Conservation (phyloP, 1,284 basidiomycete species). For the Ustilago crameri region DNA sequence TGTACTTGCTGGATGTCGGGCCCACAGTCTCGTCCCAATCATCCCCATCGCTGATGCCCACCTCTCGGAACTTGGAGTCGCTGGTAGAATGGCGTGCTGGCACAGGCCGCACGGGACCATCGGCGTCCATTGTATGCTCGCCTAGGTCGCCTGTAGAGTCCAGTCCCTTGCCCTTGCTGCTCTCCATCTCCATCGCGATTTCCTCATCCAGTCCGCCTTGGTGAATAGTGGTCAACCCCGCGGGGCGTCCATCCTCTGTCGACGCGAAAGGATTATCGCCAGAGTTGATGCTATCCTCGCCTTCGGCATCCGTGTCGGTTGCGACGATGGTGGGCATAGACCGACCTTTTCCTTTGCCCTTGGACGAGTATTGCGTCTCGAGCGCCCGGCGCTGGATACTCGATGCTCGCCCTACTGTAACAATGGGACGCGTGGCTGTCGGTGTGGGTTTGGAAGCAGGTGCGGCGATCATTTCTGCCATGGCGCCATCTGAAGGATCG, state of each 20-base stretch:
- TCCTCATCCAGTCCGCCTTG: constrained; percentile 45
- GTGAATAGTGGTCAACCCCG: constrained; percentile 36
- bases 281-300: constrained; percentile 9
- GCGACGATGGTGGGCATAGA: constrained; percentile 53
- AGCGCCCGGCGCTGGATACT: constrained; percentile 41
- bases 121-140: constrained; percentile 21
- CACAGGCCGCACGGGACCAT: constrained; percentile 1
- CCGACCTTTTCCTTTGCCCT: constrained; percentile 39
- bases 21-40: constrained; percentile 38
- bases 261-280: constrained; percentile 28
- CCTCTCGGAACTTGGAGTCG: constrained; percentile 51
- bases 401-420: constrained; percentile 52
- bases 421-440: constrained; percentile 47
- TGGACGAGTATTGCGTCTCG: constrained; percentile 24
- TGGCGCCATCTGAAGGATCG: constrained; percentile 27
- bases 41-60: constrained; percentile 43
- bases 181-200: constrained; percentile 37
- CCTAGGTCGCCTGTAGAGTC: constrained; percentile 29
- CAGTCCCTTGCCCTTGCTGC: constrained; percentile 8
- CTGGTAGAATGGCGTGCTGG: constrained; percentile 35
- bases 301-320: constrained; percentile 50
- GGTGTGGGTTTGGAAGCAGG: constrained; percentile 37
- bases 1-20: constrained; percentile 1
- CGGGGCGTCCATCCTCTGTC: constrained; percentile 14
- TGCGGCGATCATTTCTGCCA: background rate